Evolutionary conservation across 805 yeast species (phyloP), one percentile per base, ranked within the genome.

Genomic region (Tetrapisispora taiwanensis): DNA sequence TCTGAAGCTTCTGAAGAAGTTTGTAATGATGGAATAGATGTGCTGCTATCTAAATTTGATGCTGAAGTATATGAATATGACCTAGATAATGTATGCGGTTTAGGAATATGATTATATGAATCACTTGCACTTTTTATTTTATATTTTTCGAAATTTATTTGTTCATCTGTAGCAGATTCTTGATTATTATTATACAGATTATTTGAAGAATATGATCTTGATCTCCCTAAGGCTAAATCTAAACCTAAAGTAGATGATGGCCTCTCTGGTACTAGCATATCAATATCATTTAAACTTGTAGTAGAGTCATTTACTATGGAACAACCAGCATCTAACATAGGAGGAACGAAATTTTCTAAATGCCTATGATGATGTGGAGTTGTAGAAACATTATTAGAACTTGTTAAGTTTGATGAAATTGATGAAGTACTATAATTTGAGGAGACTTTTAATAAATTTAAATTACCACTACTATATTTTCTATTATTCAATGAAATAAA

Each of bases 261-360:
- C 51, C 84, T 70, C 46, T 80, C 67, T 26, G 81, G 67, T 50
- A 79, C 78, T n/a, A 84, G 77, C 66, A 86, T 76, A 47, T 84
- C 90, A 9, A 84, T 78, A 44, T 75, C 74, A 51, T 84, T 84
- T 47, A 87, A 72, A 53, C 81, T 76, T 7, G 84, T 70, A 39
- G 69, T 65, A n/a, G 64, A 53, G 54, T 78, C 79, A 15, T 81
- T 75, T 32, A 79, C 72, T 35, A 84, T 69, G 48, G 81, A 76
- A 19, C 80, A 72, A 3, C 89, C 74, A 15, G 95, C 86, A 54
- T 85, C 95, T 52, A 86, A 67, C 12, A 84, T 84, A 1, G 95
- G 89, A 2, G 94, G 83, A 19, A 85, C 83, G 52, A 65, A 78
- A 60, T 87, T 84, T 60, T 85, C 84, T 33, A 63, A 53, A 14